Conservation (phyloP, 2,329 filamentous ascomycete species). For the Aspergillus melleus region DNA sequence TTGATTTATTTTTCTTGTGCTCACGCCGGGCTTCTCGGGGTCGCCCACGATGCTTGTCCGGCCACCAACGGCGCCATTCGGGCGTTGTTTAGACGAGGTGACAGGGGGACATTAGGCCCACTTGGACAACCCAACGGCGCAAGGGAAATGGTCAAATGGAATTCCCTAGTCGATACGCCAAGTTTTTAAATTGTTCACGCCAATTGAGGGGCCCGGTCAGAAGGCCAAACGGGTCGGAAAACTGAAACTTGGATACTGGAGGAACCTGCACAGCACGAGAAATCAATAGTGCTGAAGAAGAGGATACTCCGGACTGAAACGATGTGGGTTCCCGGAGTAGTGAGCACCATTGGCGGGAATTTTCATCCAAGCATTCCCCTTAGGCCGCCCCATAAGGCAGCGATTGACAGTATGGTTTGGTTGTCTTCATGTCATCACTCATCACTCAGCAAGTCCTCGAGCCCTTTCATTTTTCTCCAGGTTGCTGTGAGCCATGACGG, state of each 20-base stretch:
- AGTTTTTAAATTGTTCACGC: not conserved
- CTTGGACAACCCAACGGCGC: not conserved
- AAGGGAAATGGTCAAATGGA: not conserved
- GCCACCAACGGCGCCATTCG: not conserved
- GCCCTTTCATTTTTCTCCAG: not conserved
- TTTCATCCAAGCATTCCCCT: slow-evolving; percentile 1
- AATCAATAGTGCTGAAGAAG: not conserved
- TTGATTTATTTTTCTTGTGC: not conserved
- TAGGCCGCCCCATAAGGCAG: not conserved
- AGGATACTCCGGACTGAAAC: not conserved
- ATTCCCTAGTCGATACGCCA: not conserved
- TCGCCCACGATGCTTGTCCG: slow-evolving; percentile 5
- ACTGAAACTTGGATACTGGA: not conserved
- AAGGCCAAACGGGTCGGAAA: not conserved
- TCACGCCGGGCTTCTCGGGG: slow-evolving; percentile 3
- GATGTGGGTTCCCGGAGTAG: not conserved
- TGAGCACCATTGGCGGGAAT: slow-evolving; percentile 19
- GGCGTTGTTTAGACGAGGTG: not conserved
- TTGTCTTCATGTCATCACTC: not conserved
- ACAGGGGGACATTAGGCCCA: not conserved
- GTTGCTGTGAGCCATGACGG: not conserved
- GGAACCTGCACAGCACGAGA: not conserved
- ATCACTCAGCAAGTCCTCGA: not conserved
- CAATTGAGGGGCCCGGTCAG: not conserved
- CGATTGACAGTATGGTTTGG: slow-evolving; percentile 1